Evolutionary conservation across 192 early-diverging fungal species (phyloP).

Genomic region (Kickxella alabastrina): DNA sequence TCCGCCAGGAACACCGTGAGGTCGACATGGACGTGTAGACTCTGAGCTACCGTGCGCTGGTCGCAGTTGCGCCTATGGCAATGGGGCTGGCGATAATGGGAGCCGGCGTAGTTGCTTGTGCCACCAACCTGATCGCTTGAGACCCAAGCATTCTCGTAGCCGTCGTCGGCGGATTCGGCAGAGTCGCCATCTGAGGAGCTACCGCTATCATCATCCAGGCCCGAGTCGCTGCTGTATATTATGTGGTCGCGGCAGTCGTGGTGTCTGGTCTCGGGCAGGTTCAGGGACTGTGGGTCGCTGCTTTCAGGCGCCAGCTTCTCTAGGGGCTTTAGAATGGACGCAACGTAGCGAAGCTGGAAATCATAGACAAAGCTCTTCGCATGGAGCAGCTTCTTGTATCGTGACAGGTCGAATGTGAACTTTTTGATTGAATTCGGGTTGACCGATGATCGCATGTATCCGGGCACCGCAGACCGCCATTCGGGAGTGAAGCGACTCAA

Average conservation of each 20-base stretch:
- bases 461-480: conserved; percentile 49
- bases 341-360: conserved; percentile 53
- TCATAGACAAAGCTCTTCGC: conserved; percentile 52
- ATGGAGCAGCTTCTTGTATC: conserved; percentile 53
- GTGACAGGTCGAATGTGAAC: conserved; percentile 49
- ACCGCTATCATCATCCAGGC: conserved; percentile 1
- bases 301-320: background rate
- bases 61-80: background rate
- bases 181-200: conserved; percentile 10
- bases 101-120: background rate
- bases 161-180: conserved; percentile 14
- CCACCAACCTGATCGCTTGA: background rate
- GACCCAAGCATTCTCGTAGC: background rate
- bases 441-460: conserved; percentile 41
- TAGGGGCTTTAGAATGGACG: conserved; percentile 24
- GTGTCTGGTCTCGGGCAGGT: background rate
- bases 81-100: background rate
- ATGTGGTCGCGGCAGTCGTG: background rate
- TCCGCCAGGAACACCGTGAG: conserved; percentile 28
- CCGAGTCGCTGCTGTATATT: conserved; percentile 42
- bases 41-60: conserved; percentile 31
- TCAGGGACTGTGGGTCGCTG: background rate
- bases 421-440: conserved; percentile 42
- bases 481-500: conserved; percentile 44
- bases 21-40: conserved; percentile 45